Conservation (phyloP, 2,329 filamentous ascomycete genomes). For the Arthroderma sp. region DNA sequence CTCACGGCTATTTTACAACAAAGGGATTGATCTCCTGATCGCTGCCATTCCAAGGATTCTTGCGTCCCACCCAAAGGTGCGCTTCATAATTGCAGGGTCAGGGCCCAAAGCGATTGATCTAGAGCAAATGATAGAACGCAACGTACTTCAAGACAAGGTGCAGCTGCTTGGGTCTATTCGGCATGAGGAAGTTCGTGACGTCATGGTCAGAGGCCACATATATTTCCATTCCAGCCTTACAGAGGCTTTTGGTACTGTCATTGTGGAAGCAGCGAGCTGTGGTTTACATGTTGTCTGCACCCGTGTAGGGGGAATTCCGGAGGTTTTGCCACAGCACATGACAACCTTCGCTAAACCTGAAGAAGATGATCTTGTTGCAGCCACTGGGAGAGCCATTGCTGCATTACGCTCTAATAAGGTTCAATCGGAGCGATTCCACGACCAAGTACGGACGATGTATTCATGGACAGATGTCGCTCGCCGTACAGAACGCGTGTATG, state of each 20-base stretch:
- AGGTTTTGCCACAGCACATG: constrained; percentile 92
- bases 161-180: constrained; percentile 83
- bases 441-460: constrained; percentile 97
- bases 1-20: constrained; percentile 95
- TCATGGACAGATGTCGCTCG: constrained; percentile 93
- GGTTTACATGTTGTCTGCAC: constrained; percentile 95
- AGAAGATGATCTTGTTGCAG: constrained; percentile 83
- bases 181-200: constrained; percentile 91
- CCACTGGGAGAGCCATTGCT: constrained; percentile 78
- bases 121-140: constrained; percentile 94
- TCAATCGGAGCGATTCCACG: constrained; percentile 85
- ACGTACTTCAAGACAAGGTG: constrained; percentile 84
- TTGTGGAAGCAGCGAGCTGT: constrained; percentile 92
- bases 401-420: constrained; percentile 75
- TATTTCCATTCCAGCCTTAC: constrained; percentile 92
- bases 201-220: constrained; percentile 94
- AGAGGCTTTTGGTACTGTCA: constrained; percentile 93
- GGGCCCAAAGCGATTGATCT: constrained; percentile 95
- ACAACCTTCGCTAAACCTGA: constrained; percentile 94
- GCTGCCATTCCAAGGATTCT: constrained; percentile 89
- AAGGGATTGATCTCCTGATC: constrained; percentile 92
- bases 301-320: constrained; percentile 89
- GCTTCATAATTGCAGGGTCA: constrained; percentile 91
- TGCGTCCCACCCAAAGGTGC: constrained; percentile 76
- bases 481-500: constrained; percentile 88